Evolutionary conservation across 2,329 filamentous ascomycete genomes (phyloP).

Genomic region (Cryphonectria japonica): DNA sequence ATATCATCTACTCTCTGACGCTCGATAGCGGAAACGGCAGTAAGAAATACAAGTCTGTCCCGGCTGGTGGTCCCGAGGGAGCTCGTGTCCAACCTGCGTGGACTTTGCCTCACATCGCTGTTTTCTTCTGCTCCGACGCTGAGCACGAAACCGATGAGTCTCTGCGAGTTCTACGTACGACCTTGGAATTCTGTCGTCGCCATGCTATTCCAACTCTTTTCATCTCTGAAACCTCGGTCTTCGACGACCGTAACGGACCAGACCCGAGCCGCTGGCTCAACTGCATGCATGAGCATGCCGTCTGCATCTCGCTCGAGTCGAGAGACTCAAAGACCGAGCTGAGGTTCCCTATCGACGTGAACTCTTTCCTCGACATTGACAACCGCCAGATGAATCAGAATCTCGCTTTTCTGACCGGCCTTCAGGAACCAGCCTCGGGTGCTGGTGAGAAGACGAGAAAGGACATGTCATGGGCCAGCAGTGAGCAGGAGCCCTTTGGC

Average conservation of each 20-base stretch:
- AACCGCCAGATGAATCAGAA: constrained; percentile 58
- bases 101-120: constrained; percentile 53
- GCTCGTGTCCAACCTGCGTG: constrained; percentile 48
- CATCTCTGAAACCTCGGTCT: constrained; percentile 49
- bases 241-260: constrained; percentile 39
- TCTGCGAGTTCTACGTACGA: constrained; percentile 45
- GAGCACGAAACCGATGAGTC: constrained; percentile 42
- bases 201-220: constrained; percentile 53
- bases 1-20: constrained; percentile 43
- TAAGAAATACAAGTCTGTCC: constrained; percentile 42
- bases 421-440: constrained; percentile 33
- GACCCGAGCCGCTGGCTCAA: constrained; percentile 40
- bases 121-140: constrained; percentile 52
- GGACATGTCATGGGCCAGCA: constrained; percentile 2
- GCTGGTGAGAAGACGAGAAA: constrained; percentile 24
- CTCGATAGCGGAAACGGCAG: constrained; percentile 46
- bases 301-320: constrained; percentile 53
- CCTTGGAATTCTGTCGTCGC: constrained; percentile 51
- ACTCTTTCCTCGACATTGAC: constrained; percentile 55
- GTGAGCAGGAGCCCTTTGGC: not conserved
- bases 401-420: constrained; percentile 52
- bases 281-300: constrained; percentile 45
- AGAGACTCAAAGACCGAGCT: constrained; percentile 41
- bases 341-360: constrained; percentile 52
- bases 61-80: constrained; percentile 38